A percentile compares a stretch with the other conserved stretches of the same genome.
phyloP scores from a whole-genome alignment of 2,329 filamentous ascomycete genomes.

The Sphaerulina musiva region DNA sequence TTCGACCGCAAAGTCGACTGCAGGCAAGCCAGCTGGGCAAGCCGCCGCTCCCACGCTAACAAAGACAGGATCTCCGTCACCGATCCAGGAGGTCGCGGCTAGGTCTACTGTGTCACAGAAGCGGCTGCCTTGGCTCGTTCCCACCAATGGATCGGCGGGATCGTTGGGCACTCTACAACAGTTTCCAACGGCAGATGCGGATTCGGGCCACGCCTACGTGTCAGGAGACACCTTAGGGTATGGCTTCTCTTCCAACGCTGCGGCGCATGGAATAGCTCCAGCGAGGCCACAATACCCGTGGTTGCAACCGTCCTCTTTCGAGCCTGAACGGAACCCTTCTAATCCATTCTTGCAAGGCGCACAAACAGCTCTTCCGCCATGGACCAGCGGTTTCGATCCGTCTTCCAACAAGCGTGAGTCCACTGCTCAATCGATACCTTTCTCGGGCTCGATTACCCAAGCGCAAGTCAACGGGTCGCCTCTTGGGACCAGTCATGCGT shows the following conservation, averaged over 20 bases:
- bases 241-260: slow-evolving; percentile 2
- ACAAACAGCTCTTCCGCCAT: neutral
- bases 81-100: neutral
- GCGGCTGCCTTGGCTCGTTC: neutral
- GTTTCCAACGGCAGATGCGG: neutral
- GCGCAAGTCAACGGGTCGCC: neutral
- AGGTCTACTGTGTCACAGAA: neutral
- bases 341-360: slow-evolving; percentile 16
- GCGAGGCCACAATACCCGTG: slow-evolving; percentile 11
- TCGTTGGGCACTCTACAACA: neutral
- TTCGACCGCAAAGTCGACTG: slow-evolving; percentile 8
- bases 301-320: slow-evolving; percentile 15
- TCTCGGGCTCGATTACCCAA: neutral
- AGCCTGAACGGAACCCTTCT: neutral
- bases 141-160: neutral
- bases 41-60: neutral
- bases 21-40: slow-evolving; percentile 15
- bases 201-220: neutral
- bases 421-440: neutral
- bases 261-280: neutral
- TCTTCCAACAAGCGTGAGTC: no score
- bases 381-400: neutral
- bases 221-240: slow-evolving; percentile 2
- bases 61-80: neutral
- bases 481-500: neutral